Base-by-base conservation (phyloP, 2,329 filamentous ascomycete genomes). In the Xylariaceae sp. region DNA sequence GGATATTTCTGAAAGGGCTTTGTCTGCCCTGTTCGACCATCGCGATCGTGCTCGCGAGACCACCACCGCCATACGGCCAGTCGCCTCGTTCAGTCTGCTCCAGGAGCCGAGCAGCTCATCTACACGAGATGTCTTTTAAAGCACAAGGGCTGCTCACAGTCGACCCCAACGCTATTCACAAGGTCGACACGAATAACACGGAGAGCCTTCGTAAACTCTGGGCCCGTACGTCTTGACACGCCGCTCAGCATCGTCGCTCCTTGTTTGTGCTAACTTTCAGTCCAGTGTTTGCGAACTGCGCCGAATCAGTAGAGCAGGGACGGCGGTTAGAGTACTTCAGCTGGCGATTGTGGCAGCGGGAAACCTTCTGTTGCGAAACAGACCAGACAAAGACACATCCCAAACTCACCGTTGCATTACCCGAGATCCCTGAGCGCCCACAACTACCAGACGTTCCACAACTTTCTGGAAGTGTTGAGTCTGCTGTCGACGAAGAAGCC, bases 161-260 rank as follows among this genome's bases (percentile, higher is more conserved):
- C 59, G 88, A 95, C 67, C 80, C 86, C 45, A 85, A 82, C 57
- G 83, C 90, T 49, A 89, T 98, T 59, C 85, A 92, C 69, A 87
- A 93, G 59, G 87, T 96, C 53, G 89, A 96, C 64, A 94, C 90
- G 1, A 75, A 82, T 47, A 94, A 94, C 59, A 81, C 86, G 18
- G 86, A 94, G 64, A 93, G 89, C 56, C 77, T 96, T 32, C 93
- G n/a, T n/a, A n/a, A n/a, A n/a, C n/a, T n/a, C n/a, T 94, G 89
- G 88, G 90, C 87, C 59, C 86, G 88, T 94, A 65, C 75, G 84
- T 33, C 37, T 42, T 23, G n/a, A n/a, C n/a, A n/a, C n/a, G n/a
- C n/a, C n/a, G n/a, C n/a, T n/a, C n/a, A n/a, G n/a, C n/a, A n/a
- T n/a, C n/a, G n/a, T n/a, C n/a, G n/a, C n/a, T n/a, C n/a, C n/a